Base-by-base conservation (phyloP, 225 moss, liverwort and hornwort genomes). In the Pseudoscleropodium purum region DNA sequence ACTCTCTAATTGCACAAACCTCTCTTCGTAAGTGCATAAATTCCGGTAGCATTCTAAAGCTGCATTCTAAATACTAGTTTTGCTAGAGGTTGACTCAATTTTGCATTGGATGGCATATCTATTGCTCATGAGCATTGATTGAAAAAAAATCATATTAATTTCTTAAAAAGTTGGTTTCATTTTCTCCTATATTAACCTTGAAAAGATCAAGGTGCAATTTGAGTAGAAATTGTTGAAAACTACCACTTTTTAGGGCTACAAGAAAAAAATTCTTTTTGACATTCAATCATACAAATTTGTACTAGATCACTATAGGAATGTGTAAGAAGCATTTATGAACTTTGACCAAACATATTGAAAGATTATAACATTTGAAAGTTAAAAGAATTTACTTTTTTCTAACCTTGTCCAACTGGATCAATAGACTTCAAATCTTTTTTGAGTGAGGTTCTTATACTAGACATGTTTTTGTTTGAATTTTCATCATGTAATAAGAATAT, bases 321-420 rank as follows among this genome's bases (percentile, higher is more conserved):
- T 72, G 5, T 5, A 15, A 7, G 14, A 26, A 21, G 2, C 39
- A 70, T 14, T 70, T 0, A 39, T 0, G 39, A 24, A 13, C 3
- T 25, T 41, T 23, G 26, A 41, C 15, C 8, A 72, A 26, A 72
- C 15, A 41, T 70, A 39, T 39, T 39, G 24, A 37, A 39, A 24
- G 13, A 23, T 68, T 37, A 37, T 37, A 68, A 37, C 2, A 0
- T 69, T 69, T 69, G n/a, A n/a, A n/a, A 3, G 7, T 39, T 39
- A 24, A 4, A 70, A 69, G 13, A 69, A 14, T 70, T 70, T 24
- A n/a, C 6, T 39, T 39, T 39, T n/a, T 39, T 13, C 0, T 4
- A 0, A 25, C 25, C 25, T 39, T 25, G 8, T 3, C 18, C 0
- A 26, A 15, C 0, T 41, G 2, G 41, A 15, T 72, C 8, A 15